Evolutionary conservation across 495 filamentous ascomycete species (phyloP), one percentile per base, ranked within the genome.

Genomic region (Chaetomium cochliodes): DNA sequence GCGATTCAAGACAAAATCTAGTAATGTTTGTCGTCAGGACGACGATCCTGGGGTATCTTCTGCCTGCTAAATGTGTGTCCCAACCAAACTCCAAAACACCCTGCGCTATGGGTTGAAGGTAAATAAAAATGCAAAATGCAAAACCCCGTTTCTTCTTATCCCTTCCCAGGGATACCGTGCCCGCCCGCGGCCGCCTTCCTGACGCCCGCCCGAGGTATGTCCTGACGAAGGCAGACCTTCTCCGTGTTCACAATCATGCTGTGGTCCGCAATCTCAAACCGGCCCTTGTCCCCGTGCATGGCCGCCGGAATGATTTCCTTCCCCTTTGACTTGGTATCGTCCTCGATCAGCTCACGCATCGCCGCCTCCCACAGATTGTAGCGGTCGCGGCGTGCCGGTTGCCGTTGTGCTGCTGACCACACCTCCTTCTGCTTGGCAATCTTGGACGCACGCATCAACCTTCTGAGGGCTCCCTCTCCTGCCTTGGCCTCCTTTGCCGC

Each of bases 221-320:
- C 79, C 46, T 70, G 72, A 8, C 79, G 69, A 22, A 72, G 70
- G 33, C 72, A 74, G 7, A 56, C 60, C 52, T 67, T 69, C n/a
- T 77, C 76, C 16, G 74, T 70, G 50, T 81, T 78, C 44, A 82
- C 80, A 66, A 82, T 76, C 62, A 79, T 77, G 65, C 79, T 81
- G 55, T 82, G 76, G 23, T 82, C 79, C 3, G 80, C 80, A 53
- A 82, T 79, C 22, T 81, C 79, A 1, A 72, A 66, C 26, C 73
- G 50, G 5, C 68, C 73, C 65, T 69, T 64, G 49, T 72, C 66
- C 9, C 73, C 70, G n/a, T 70, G 69, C 64, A 69, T 62, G 23
- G 85, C 87, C 41, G 86, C 89, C 58, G 87, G 87, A 71, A 87
- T 86, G 77, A 87, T 82, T 68, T 88, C 90, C 60, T 81, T 88